Base-by-base conservation (phyloP, 1,284 basidiomycete species). In the Apiotrichum siamense region DNA sequence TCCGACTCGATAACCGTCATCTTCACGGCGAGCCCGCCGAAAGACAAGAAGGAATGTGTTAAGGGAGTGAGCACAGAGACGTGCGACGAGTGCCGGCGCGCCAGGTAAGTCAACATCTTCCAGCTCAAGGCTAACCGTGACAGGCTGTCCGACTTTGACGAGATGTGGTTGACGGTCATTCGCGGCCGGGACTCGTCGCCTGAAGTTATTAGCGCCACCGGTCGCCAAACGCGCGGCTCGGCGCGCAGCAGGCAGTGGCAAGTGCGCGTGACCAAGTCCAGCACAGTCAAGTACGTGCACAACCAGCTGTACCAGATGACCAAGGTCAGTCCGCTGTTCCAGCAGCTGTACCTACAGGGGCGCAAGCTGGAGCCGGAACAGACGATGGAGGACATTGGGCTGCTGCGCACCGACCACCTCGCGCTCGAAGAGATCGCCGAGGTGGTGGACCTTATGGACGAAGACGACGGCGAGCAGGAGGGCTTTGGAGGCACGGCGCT, bases 401-500 rank as follows among this genome's bases (percentile, higher is more conserved):
- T 67, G n/a, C 36, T 66, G 15, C 17, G 27, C 2, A 58, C 55
- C 6, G 67, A 66, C 24, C 54, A 52, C 40, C 40, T 70, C 6
- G 44, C 35, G 11, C 46, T 64, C 20, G 47, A 52, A n/a, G 50
- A 50, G 46, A 31, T 51, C 3, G 41, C 60, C 4, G 63, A 63
- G 37, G 37, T 66, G 17, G 58, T 63, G 29, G 66, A 66, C 29
- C 45, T 39, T 2, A 56, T 56, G n/a, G 58, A 56, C 4, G 44
- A 45, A 12, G 54, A 44, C n/a, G 54, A 47, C 7, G 60, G 57
- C 38, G 47, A 50, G 0, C 65, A 65, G 46, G 44, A 23, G n/a
- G 67, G 69, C 17, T 70, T 72, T 50, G 65, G 67, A 2, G 70
- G 68, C 1, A 68, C 69, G 13, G 67, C 63, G 1, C 50, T 72